A percentile compares a stretch with the other conserved stretches of the same genome.
phyloP scores from a whole-genome alignment of 192 early-diverging fungal genomes.

The Phlyctochytrium arcticum region DNA sequence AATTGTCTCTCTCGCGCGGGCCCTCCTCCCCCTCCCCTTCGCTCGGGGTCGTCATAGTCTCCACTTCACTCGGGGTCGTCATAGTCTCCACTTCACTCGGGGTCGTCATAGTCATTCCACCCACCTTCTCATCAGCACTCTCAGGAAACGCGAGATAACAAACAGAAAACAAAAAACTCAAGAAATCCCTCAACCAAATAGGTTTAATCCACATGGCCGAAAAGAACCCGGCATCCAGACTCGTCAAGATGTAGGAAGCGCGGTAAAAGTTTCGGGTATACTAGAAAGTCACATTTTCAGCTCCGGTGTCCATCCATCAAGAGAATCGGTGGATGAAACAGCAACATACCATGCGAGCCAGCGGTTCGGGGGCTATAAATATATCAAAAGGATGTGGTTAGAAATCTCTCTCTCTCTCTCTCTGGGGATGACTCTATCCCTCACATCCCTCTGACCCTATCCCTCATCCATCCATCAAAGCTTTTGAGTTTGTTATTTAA shows the following conservation, averaged over 20 bases:
- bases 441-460: too few relatives aligned
- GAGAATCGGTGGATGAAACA: slow-evolving; percentile 23
- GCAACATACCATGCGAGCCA: slow-evolving; percentile 61
- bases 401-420: background rate
- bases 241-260: slow-evolving; percentile 83
- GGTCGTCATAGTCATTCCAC: too few relatives aligned
- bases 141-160: slow-evolving; percentile 86
- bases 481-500: too few relatives aligned
- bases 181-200: slow-evolving; percentile 67
- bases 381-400: background rate
- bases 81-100: too few relatives aligned
- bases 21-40: too few relatives aligned
- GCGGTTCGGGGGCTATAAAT: slow-evolving; percentile 70
- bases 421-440: too few relatives aligned
- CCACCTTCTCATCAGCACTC: slow-evolving; percentile 78
- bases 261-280: slow-evolving; percentile 91
- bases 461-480: too few relatives aligned
- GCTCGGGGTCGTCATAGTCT: too few relatives aligned
- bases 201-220: slow-evolving; percentile 79
- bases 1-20: too few relatives aligned
- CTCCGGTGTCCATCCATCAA: too few relatives aligned
- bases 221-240: slow-evolving; percentile 92
- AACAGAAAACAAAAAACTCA: slow-evolving; percentile 70
- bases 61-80: too few relatives aligned
- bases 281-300: slow-evolving; percentile 38